phyloP scores from a whole-genome alignment of 129 eudicot genomes.

The Solidago caesia region DNA sequence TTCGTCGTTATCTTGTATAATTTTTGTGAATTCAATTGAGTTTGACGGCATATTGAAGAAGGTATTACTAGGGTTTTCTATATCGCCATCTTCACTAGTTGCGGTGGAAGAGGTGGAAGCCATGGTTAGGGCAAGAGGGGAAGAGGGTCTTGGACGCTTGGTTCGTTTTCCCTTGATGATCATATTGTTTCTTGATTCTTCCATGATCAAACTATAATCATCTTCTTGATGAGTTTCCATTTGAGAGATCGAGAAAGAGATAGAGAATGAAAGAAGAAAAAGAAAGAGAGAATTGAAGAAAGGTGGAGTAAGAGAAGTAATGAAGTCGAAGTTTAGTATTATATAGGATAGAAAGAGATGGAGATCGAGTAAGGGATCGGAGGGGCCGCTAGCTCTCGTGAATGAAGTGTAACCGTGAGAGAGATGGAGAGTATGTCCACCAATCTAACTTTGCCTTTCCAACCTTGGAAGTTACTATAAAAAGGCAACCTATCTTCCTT shows the following conservation, averaged over 20 bases:
- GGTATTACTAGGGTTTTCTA: slow-evolving; percentile 20
- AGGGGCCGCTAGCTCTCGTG: slow-evolving; percentile 40
- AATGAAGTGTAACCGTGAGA: slow-evolving; percentile 45
- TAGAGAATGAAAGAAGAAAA: slow-evolving; percentile 1
- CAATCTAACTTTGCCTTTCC: slow-evolving; percentile 49
- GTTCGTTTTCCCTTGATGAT: slow-evolving; percentile 60
- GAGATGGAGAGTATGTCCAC: slow-evolving; percentile 28
- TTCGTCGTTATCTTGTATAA: slow-evolving; percentile 61
- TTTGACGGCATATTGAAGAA: slow-evolving; percentile 25
- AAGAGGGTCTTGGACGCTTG: slow-evolving; percentile 56
- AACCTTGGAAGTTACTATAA: slow-evolving; percentile 49
- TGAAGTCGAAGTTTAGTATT: slow-evolving; percentile 21
- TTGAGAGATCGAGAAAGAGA: slow-evolving; percentile 25
- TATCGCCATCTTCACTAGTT: slow-evolving; percentile 22
- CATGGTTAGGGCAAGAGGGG: slow-evolving; percentile 58
- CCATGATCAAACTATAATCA: slow-evolving; percentile 26
- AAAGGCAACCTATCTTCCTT: slow-evolving; percentile 28
- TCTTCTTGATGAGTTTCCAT: slow-evolving; percentile 44
- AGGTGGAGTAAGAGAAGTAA: slow-evolving; percentile 28
- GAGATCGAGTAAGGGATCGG: neutral
- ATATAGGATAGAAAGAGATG: slow-evolving; percentile 26
- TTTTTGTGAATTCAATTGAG: slow-evolving; percentile 38
- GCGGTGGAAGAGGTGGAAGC: slow-evolving; percentile 41
- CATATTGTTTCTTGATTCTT: slow-evolving; percentile 31
- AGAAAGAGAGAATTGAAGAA: neutral